Percentiles rank a stretch among this genome's conserved stretches.
Evolutionary conservation across 805 yeast species (phyloP).

Genomic region (Yamadazyma takamatsuzukensis): DNA sequence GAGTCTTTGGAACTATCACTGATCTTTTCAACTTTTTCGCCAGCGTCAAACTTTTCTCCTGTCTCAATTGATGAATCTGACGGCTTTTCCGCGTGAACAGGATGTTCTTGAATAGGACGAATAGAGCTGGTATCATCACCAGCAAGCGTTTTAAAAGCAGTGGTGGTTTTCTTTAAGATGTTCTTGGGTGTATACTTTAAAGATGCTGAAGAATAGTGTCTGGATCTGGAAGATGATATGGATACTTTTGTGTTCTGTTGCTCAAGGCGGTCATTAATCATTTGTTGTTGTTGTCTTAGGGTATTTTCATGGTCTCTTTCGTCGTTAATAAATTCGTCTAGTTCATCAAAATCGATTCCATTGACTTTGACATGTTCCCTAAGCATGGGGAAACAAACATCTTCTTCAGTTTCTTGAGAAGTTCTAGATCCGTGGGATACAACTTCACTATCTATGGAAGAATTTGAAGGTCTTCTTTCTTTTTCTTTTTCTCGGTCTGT

Average conservation of each 20-base stretch:
- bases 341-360: constrained; percentile 88
- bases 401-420: constrained; percentile 92
- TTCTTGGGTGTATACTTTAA: constrained; percentile 58
- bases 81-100: too few relatives aligned
- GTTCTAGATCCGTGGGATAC: constrained; percentile 73
- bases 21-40: too few relatives aligned
- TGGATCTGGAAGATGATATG: constrained; percentile 6
- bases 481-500: constrained; percentile 1
- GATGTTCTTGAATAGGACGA: too few relatives aligned
- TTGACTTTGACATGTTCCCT: constrained; percentile 56
- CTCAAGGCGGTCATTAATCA: constrained; percentile 21
- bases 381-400: constrained; percentile 93
- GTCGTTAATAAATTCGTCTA: constrained; percentile 73
- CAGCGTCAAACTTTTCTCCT: background rate
- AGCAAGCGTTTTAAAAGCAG: constrained; percentile 2
- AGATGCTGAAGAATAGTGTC: constrained; percentile 39
- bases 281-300: constrained; percentile 21
- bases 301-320: constrained; percentile 46
- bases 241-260: background rate
- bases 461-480: constrained; percentile 29
- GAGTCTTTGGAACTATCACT: constrained; percentile 1
- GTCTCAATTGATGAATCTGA: too few relatives aligned
- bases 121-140: too few relatives aligned
- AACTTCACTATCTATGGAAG: constrained; percentile 56
- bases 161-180: constrained; percentile 17